Conservation (phyloP, 768 basidiomycete species). For the Pleurotus tuber-regium region DNA sequence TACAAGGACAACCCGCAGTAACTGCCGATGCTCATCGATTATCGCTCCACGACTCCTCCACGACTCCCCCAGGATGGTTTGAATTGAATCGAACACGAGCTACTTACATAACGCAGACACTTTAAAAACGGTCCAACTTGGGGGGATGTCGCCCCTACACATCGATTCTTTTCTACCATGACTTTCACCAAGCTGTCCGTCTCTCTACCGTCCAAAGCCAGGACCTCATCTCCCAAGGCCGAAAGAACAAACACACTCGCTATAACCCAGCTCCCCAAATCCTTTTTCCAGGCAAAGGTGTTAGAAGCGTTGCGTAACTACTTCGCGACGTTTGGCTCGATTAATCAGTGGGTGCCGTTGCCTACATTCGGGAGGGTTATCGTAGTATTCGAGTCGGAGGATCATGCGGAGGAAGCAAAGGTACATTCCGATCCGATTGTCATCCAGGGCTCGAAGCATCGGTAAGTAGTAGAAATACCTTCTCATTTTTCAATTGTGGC, state of each 20-base stretch:
- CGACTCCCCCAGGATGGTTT: too few relatives aligned
- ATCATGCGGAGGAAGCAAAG: slow-evolving; percentile 68
- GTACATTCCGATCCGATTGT: slow-evolving; percentile 59
- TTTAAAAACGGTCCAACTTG: too few relatives aligned
- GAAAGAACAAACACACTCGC: slow-evolving; percentile 78
- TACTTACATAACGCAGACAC: too few relatives aligned
- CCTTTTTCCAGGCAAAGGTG: slow-evolving; percentile 73
- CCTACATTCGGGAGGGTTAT: slow-evolving; percentile 80
- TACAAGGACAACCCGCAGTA: too few relatives aligned
- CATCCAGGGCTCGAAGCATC: slow-evolving; percentile 47
- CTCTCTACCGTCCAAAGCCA: slow-evolving; percentile 13
- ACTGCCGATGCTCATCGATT: too few relatives aligned
- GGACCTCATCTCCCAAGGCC: slow-evolving; percentile 11
- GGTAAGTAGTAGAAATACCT: slow-evolving; percentile 37
- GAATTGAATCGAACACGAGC: too few relatives aligned
- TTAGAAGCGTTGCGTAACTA: slow-evolving; percentile 65
- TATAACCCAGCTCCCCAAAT: slow-evolving; percentile 70
- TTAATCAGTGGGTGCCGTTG: slow-evolving; percentile 89
- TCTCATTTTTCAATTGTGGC: slow-evolving; percentile 12
- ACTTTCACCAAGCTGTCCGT: too few relatives aligned
- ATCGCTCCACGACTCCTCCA: too few relatives aligned
- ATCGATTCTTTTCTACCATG: neutral
- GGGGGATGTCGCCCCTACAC: too few relatives aligned
- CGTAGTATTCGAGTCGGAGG: slow-evolving; percentile 70
- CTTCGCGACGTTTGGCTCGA: slow-evolving; percentile 73